Conservation (phyloP, 2,329 filamentous ascomycete genomes). For the Ceratocystis smalleyi region DNA sequence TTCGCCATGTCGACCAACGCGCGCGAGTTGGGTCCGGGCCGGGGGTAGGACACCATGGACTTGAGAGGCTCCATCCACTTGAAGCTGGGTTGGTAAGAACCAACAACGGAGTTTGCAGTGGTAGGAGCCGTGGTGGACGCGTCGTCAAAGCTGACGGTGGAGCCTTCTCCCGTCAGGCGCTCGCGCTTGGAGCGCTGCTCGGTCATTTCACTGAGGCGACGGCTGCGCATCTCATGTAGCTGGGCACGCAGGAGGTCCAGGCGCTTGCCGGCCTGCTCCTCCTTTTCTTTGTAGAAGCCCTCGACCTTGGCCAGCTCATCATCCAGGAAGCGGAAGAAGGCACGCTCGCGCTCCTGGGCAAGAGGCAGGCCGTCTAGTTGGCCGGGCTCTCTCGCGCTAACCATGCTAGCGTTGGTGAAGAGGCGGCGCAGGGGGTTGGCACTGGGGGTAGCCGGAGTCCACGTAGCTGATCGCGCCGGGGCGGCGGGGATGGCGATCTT, state of each 20-base stretch:
- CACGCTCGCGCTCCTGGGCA: slow-evolving; percentile 57
- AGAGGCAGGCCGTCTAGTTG: slow-evolving; percentile 37
- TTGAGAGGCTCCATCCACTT: slow-evolving; percentile 39
- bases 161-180: slow-evolving; percentile 17
- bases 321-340: slow-evolving; percentile 79
- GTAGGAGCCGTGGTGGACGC: background rate
- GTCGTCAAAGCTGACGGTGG: slow-evolving; percentile 17
- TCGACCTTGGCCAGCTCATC: slow-evolving; percentile 82
- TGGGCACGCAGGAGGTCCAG: slow-evolving; percentile 61
- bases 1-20: slow-evolving; percentile 39
- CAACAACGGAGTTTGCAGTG: background rate
- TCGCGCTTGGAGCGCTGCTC: slow-evolving; percentile 26
- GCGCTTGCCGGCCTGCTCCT: slow-evolving; percentile 64
- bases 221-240: slow-evolving; percentile 82
- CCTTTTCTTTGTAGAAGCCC: slow-evolving; percentile 72
- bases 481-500: slow-evolving; percentile 4
- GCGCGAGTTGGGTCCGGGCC: slow-evolving; percentile 44
- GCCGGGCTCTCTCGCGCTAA: slow-evolving; percentile 19
- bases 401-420: slow-evolving; percentile 22
- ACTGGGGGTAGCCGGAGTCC: slow-evolving; percentile 20
- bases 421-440: slow-evolving; percentile 23
- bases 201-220: slow-evolving; percentile 56
- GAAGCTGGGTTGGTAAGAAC: background rate
- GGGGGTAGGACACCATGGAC: slow-evolving; percentile 24
- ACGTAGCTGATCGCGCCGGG: background rate